phyloP scores from a whole-genome alignment of 176 grass and related monocot species.

The Phoenix dactylifera region DNA sequence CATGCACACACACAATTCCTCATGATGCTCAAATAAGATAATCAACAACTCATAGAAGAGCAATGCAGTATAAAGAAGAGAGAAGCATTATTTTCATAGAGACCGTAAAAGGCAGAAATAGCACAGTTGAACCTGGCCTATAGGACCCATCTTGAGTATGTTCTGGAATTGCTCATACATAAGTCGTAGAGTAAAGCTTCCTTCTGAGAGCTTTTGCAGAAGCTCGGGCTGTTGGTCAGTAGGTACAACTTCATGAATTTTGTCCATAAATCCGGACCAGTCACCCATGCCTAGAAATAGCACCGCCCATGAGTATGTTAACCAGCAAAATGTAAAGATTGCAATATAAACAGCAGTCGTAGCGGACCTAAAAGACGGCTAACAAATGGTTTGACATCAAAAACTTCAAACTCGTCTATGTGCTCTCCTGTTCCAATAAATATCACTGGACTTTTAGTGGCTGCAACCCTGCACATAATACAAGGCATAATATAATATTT shows the following conservation, averaged over 20 bases:
- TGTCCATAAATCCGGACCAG: constrained; percentile 89
- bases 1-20: no score
- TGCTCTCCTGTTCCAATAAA: constrained; percentile 99
- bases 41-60: no score
- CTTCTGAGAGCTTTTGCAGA: constrained; percentile 82
- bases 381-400: constrained; percentile 94
- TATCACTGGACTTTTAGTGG: constrained; percentile 94
- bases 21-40: no score
- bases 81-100: no score
- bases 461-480: constrained; percentile 56
- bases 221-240: constrained; percentile 92
- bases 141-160: constrained; percentile 89
- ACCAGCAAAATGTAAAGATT: constrained; percentile 1
- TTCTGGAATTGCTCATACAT: constrained; percentile 93
- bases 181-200: constrained; percentile 85
- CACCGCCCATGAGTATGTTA: constrained; percentile 1
- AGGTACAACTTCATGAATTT: constrained; percentile 87
- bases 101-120: no score
- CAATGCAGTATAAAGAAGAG: no score
- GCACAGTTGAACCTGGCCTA: constrained; percentile 47
- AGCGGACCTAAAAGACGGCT: constrained; percentile 69
- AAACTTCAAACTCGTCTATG: constrained; percentile 80
- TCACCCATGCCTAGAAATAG: constrained; percentile 66
- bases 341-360: not conserved
- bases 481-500: not conserved